phyloP scores from a whole-genome alignment of 306 rosid genomes.

The Ammopiptanthus mongolicus region DNA sequence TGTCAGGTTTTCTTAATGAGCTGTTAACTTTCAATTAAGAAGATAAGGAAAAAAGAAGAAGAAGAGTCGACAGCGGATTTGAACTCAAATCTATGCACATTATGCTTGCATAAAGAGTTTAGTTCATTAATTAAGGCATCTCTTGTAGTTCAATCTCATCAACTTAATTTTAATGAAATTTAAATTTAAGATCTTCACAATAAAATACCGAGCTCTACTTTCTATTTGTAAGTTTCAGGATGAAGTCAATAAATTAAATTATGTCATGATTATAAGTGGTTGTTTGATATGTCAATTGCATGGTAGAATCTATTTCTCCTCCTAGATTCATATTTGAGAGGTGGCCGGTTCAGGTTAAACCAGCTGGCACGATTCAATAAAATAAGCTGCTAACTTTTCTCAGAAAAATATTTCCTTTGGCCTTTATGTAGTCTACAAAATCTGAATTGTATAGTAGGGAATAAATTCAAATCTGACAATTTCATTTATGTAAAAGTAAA shows the following conservation, averaged over 20 bases:
- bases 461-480: neutral
- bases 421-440: neutral
- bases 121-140: neutral
- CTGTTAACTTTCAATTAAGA: too few species aligned
- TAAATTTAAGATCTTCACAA: neutral
- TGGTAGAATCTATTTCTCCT: neutral
- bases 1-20: too few species aligned
- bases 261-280: neutral
- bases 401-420: neutral
- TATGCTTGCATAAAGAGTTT: too few species aligned
- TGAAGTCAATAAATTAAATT: neutral
- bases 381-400: neutral
- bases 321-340: conserved; percentile 4
- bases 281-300: neutral
- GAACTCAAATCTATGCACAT: too few species aligned
- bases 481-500: neutral
- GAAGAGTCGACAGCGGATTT: too few species aligned
- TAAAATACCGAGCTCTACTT: neutral
- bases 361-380: neutral
- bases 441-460: neutral
- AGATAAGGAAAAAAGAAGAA: too few species aligned
- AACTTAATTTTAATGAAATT: neutral
- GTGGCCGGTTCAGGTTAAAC: conserved; percentile 10
- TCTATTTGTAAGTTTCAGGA: neutral
- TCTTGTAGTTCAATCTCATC: neutral